Conservation (phyloP, 371 early-diverging fungal genomes). For the Phascolomyces articulosus region DNA sequence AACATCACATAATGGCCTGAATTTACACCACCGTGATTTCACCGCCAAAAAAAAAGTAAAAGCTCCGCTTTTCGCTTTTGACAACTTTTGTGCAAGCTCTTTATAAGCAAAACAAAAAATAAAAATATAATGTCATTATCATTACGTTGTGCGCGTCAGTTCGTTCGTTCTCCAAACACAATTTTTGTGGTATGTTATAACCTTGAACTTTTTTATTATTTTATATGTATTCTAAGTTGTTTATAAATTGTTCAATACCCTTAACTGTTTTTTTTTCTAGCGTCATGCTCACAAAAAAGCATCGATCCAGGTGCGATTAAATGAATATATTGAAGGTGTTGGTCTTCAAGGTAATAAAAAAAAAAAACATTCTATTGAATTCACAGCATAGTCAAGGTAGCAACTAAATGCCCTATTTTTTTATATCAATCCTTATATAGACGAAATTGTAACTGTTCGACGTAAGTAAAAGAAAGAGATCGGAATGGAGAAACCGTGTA, state of each 20-base stretch:
- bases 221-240: not conserved
- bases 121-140: constrained; percentile 3
- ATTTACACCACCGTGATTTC: too few relatives aligned
- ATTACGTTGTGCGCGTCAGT: not conserved
- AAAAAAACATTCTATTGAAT: not conserved
- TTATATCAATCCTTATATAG: constrained; percentile 20
- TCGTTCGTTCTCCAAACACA: not conserved
- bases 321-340: constrained; percentile 45
- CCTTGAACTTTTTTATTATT: not conserved
- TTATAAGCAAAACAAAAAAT: not conserved
- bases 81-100: too few relatives aligned
- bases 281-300: constrained; percentile 51
- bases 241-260: not conserved
- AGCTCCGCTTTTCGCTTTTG: too few relatives aligned
- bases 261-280: constrained; percentile 9
- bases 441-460: constrained; percentile 48
- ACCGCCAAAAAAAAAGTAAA: too few relatives aligned
- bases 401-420: not conserved
- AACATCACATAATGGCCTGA: too few relatives aligned
- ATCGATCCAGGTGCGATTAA: constrained; percentile 42
- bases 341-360: constrained; percentile 39
- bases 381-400: not conserved
- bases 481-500: too few relatives aligned
- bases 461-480: constrained; percentile 32
- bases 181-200: constrained; percentile 4